Evolutionary conservation across 441 rosid genomes (phyloP).

Genomic region (Lepidium campestre): DNA sequence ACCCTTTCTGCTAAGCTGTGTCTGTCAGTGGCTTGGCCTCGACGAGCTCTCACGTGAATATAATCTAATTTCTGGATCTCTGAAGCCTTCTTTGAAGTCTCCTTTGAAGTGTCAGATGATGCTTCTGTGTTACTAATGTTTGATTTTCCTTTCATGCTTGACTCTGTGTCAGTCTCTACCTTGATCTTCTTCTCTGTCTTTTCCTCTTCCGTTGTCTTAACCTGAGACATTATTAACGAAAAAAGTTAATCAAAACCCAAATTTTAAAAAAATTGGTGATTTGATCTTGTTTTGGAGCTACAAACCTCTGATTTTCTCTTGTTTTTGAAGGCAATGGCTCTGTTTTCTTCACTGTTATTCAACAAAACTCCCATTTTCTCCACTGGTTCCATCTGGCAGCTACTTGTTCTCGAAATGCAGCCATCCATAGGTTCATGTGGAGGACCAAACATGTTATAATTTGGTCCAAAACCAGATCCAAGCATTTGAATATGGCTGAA

Average conservation of each 20-base stretch:
- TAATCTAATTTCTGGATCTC: constrained; percentile 39
- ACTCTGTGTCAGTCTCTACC: constrained; percentile 32
- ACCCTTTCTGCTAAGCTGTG: constrained; percentile 62
- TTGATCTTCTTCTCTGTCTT: constrained; percentile 32
- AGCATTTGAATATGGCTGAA: constrained; percentile 26
- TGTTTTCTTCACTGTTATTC: constrained; percentile 18
- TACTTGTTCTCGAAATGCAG: constrained; percentile 34
- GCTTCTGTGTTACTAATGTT: constrained; percentile 23
- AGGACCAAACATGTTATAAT: constrained; percentile 21
- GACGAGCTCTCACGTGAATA: constrained; percentile 51
- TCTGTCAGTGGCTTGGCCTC: constrained; percentile 58
- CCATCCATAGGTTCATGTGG: constrained; percentile 27
- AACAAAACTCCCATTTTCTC: constrained; percentile 19
- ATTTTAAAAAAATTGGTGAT: background rate
- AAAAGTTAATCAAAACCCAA: background rate
- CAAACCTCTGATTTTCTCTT: constrained; percentile 51
- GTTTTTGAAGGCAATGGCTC: constrained; percentile 14
- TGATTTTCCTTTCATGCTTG: constrained; percentile 29
- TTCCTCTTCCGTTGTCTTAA: constrained; percentile 26
- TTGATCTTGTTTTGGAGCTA: background rate
- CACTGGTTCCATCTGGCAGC: constrained; percentile 28
- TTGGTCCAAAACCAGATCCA: constrained; percentile 21
- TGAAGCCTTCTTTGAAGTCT: constrained; percentile 26
- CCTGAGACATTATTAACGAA: constrained; percentile 21
- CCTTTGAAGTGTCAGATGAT: constrained; percentile 29